Percentiles rank a stretch among this genome's conserved stretches.
Evolutionary conservation across 257 asterid species (phyloP).

Genomic region (Primulina tabacum): DNA sequence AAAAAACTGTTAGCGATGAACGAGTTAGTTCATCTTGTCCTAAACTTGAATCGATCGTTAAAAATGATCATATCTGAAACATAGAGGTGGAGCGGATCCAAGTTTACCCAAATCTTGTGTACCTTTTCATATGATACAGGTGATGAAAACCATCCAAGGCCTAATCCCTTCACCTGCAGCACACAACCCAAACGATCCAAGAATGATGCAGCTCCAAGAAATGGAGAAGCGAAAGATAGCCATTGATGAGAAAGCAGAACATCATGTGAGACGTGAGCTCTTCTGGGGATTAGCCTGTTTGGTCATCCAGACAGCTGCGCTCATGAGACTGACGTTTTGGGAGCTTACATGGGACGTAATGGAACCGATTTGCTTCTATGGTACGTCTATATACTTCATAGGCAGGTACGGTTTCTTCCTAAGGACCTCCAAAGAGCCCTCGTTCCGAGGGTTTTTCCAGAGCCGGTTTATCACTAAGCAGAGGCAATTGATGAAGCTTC

Average conservation of each 20-base stretch:
- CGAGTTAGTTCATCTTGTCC: neutral
- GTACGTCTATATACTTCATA: constrained; percentile 68
- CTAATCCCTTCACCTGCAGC: constrained; percentile 44
- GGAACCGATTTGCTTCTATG: constrained; percentile 93
- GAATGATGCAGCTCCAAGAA: constrained; percentile 47
- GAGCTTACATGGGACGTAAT: constrained; percentile 45
- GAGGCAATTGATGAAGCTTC: constrained; percentile 40
- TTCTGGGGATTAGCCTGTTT: constrained; percentile 69
- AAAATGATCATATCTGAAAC: neutral
- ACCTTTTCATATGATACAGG: constrained; percentile 58
- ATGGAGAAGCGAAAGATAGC: constrained; percentile 58
- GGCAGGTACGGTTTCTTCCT: constrained; percentile 63
- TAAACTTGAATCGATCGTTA: neutral
- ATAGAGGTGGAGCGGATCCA: neutral
- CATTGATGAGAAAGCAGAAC: constrained; percentile 59
- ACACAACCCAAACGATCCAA: constrained; percentile 41
- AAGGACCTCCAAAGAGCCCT: constrained; percentile 62
- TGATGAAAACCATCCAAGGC: constrained; percentile 74
- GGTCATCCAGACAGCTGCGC: constrained; percentile 66
- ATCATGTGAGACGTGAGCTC: constrained; percentile 56
- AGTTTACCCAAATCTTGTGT: constrained; percentile 36
- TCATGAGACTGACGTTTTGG: constrained; percentile 94
- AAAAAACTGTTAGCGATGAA: neutral
- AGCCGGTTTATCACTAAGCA: constrained; percentile 50
- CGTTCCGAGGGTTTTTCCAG: constrained; percentile 58